Base-by-base conservation (phyloP, 2,329 filamentous ascomycete genomes). In the Colletotrichum sidae region DNA sequence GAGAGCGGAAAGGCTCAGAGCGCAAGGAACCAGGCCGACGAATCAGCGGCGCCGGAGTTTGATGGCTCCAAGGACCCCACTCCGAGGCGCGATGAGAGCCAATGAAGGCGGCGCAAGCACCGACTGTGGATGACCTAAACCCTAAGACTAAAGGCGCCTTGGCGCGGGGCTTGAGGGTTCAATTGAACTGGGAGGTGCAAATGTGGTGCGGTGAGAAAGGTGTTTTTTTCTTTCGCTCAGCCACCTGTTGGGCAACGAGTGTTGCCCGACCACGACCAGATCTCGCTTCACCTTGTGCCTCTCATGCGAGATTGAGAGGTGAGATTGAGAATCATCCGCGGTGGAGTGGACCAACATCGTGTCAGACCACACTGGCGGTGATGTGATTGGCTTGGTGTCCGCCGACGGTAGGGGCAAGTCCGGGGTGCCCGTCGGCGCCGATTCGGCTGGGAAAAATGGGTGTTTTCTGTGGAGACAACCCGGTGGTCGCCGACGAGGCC, bases 261-360 rank as follows among this genome's bases (percentile, higher is more conserved):
- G 11, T 42, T 17, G 46, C 38, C 38, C 46, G 15, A 56, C 17
- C 25, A 38, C 53, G n/a, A 55, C 6, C 12, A 55, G 0, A 55
- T 55, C 33, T 33, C 33, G n/a, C 46, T 17, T 38, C 37, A 55
- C n/a, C 42, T 42, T 17, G 46, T 38, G 25, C 53, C 17, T 25
- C 53, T 51, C 46, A 51, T 51, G 46, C 38, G 46, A 51, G 55
- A 51, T 51, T 58, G 55, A 33, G 44, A 58, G 55, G 46, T 13
- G 37, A 58, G 38, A 38, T 37, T 13, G 37, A 58, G 38, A 25
- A 35, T 51, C 55, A 58, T 44, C 55, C 39, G 46, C 55, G n/a
- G 55, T 44, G 46, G 55, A 45, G 17, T 38, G 45, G 1, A 8
- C 7, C 46, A 33, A 49, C 12, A 49, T 57, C 55, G 41, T 34